These are phyloP conservation scores for Viridothelium virens DNA, from an alignment of 495 filamentous ascomycete species.

Conservation along the genomic window DNA sequence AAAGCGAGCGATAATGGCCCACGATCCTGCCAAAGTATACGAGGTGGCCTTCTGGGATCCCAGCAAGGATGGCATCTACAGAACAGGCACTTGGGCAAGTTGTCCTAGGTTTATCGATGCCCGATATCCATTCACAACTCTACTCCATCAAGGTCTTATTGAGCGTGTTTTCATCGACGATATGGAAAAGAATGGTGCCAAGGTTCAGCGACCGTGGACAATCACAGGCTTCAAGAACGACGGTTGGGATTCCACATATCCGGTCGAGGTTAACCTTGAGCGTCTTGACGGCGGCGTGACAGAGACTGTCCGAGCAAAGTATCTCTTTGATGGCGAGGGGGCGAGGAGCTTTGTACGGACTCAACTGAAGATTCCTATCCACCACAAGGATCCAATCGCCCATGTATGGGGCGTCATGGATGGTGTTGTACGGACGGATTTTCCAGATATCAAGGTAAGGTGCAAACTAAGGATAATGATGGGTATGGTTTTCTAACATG, in stretches of 20 bases:
- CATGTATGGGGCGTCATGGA: slow-evolving; percentile 46
- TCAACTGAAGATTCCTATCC: slow-evolving; percentile 51
- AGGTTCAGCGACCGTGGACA: slow-evolving; percentile 55
- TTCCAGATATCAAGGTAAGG: slow-evolving; percentile 42
- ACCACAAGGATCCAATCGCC: slow-evolving; percentile 56
- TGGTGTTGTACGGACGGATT: slow-evolving; percentile 39
- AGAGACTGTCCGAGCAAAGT: slow-evolving; percentile 57
- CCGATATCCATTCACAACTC: slow-evolving; percentile 57
- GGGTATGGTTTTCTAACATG: slow-evolving; percentile 12
- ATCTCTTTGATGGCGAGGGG: slow-evolving; percentile 58
- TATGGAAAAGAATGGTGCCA: slow-evolving; percentile 50
- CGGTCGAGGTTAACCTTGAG: slow-evolving; percentile 62
- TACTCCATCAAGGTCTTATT: slow-evolving; percentile 58
- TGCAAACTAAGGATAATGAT: background rate
- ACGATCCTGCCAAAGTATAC: slow-evolving; percentile 57
- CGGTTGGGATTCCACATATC: slow-evolving; percentile 48
- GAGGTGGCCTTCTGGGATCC: slow-evolving; percentile 64
- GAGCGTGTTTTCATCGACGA: slow-evolving; percentile 58
- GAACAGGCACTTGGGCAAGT: slow-evolving; percentile 55
- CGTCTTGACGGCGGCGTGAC: slow-evolving; percentile 63
- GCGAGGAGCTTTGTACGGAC: slow-evolving; percentile 57
- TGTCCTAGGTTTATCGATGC: slow-evolving; percentile 61
- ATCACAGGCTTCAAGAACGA: slow-evolving; percentile 55
- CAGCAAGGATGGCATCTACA: slow-evolving; percentile 42
- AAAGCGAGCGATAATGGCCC: slow-evolving; percentile 56